Conservation (phyloP, 192 early-diverging fungal species). For the Coemansia sp. region DNA sequence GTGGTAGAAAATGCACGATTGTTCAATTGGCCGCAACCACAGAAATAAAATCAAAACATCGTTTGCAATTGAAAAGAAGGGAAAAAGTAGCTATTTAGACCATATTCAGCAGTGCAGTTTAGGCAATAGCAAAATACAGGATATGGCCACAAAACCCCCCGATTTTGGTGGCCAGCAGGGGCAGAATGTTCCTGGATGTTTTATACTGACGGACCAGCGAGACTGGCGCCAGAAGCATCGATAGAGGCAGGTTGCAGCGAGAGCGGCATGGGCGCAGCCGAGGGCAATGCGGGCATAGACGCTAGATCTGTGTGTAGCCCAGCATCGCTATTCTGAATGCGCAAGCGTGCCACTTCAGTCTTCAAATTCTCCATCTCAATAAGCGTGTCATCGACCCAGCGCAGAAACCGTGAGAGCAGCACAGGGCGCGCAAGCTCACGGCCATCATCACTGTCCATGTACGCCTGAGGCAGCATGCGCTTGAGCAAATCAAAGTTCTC, state of each 20-base stretch:
- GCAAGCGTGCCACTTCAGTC: conserved; percentile 34
- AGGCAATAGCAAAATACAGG: too few species aligned
- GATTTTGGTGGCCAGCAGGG: too few species aligned
- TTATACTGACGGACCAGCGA: too few species aligned
- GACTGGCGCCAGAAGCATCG: neutral
- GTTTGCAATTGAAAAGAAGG: too few species aligned
- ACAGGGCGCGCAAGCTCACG: conserved; percentile 53
- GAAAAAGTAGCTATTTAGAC: too few species aligned
- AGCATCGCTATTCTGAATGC: conserved; percentile 3
- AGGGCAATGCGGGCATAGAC: neutral
- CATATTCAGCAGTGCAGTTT: too few species aligned
- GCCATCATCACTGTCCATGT: conserved; percentile 55
- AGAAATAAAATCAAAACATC: too few species aligned
- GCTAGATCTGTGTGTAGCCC: neutral
- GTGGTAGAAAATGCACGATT: too few species aligned
- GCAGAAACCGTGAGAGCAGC: conserved; percentile 50
- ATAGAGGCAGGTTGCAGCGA: neutral
- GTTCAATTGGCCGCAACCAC: too few species aligned
- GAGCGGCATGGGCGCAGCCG: conserved; percentile 1
- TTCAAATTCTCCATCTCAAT: conserved; percentile 54
- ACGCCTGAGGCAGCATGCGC: conserved; percentile 52
- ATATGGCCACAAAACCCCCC: too few species aligned
- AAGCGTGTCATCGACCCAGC: conserved; percentile 55
- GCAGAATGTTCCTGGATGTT: too few species aligned
- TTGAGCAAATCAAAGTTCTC: conserved; percentile 57